These are phyloP conservation scores for Diaporthe nobilis DNA, from an alignment of 2,329 filamentous ascomycete species.

Conservation along the genomic window DNA sequence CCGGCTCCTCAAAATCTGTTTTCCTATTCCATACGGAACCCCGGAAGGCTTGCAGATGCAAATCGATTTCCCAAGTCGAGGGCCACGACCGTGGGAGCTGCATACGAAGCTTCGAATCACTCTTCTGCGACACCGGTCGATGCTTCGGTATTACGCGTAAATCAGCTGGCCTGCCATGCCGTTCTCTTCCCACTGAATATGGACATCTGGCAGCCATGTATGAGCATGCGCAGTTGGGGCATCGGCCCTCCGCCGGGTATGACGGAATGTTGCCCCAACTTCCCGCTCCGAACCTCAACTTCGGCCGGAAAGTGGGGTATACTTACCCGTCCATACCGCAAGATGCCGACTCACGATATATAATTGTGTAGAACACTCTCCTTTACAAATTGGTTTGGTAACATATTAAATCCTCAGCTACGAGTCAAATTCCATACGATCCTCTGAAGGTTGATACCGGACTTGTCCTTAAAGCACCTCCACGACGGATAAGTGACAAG, in stretches of 20 bases:
- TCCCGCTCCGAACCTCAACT: background rate
- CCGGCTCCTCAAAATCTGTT: too few relatives aligned
- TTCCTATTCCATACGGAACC: background rate
- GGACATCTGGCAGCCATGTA: background rate
- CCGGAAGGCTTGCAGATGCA: background rate
- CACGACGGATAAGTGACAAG: background rate
- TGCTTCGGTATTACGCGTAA: background rate
- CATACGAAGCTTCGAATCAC: background rate
- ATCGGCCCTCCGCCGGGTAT: conserved; percentile 4
- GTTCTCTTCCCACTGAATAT: background rate
- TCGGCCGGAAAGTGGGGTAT: conserved; percentile 27
- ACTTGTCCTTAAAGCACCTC: background rate
- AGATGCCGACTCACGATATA: background rate
- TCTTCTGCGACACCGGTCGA: background rate
- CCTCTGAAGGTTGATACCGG: too few relatives aligned
- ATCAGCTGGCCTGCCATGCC: too few relatives aligned
- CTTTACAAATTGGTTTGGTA: background rate
- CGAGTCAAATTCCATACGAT: accelerated
- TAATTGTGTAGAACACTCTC: background rate
- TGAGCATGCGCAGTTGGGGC: background rate
- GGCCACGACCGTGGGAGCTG: background rate
- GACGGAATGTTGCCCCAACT: conserved; percentile 22
- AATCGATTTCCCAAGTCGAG: background rate
- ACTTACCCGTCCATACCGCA: background rate
- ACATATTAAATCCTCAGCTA: background rate